Evolutionary conservation across 2,329 filamentous ascomycete species (phyloP).

Genomic region (Colletotrichum spinosum): DNA sequence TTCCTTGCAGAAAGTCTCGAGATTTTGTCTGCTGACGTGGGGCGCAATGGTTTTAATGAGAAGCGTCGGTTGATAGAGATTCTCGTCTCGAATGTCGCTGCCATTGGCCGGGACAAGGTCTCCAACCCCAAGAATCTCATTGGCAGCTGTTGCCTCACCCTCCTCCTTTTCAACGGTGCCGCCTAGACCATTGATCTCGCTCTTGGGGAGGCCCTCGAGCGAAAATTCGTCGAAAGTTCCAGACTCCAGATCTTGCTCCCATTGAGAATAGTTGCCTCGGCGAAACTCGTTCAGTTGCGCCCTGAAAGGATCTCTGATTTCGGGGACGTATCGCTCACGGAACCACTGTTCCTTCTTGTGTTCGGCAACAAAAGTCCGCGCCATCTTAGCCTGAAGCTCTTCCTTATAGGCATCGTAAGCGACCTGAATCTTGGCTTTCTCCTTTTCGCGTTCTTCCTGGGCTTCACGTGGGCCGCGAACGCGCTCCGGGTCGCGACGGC

Average conservation of each 20-base stretch:
- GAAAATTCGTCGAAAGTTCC: constrained; percentile 95
- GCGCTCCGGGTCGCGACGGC: constrained; percentile 73
- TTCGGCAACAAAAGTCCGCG: constrained; percentile 87
- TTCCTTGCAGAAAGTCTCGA: constrained; percentile 95
- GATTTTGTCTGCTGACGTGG: constrained; percentile 91
- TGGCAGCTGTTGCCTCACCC: constrained; percentile 90
- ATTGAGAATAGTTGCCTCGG: constrained; percentile 82
- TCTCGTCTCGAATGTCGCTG: constrained; percentile 90
- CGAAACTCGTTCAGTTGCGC: constrained; percentile 84
- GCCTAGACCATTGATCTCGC: constrained; percentile 87
- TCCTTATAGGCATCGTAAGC: constrained; percentile 77
- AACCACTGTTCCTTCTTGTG: constrained; percentile 99
- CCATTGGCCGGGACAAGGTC: constrained; percentile 87
- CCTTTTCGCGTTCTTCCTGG: constrained; percentile 81
- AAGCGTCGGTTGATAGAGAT: constrained; percentile 87
- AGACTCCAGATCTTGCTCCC: constrained; percentile 87
- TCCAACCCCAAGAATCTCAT: constrained; percentile 92
- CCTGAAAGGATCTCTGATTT: constrained; percentile 81
- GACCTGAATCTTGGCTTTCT: constrained; percentile 81
- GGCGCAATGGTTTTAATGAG: constrained; percentile 98
- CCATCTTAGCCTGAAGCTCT: constrained; percentile 81
- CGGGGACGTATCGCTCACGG: constrained; percentile 90
- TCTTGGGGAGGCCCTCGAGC: constrained; percentile 92
- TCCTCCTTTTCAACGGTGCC: constrained; percentile 94
- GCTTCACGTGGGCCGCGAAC: constrained; percentile 73